phyloP scores from a whole-genome alignment of 441 rosid species.

The Populus hybrid region DNA sequence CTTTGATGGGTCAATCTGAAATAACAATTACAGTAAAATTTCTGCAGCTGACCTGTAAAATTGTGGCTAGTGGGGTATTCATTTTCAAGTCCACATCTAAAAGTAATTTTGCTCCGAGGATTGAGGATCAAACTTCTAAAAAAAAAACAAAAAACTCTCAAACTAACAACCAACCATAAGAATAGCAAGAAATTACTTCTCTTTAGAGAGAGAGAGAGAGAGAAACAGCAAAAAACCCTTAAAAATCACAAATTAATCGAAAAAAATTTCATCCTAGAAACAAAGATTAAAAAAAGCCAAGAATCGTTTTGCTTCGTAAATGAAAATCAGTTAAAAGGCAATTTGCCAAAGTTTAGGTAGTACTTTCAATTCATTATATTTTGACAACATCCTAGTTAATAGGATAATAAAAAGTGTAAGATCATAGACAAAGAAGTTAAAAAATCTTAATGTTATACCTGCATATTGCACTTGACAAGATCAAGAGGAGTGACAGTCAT shows the following conservation, averaged over 20 bases:
- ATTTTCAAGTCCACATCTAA: not conserved
- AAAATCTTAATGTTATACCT: constrained; percentile 21
- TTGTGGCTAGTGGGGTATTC: not conserved
- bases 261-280: not conserved
- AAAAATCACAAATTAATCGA: not conserved
- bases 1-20: constrained; percentile 72
- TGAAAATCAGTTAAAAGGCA: not conserved
- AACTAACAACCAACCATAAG: not conserved
- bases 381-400: not conserved
- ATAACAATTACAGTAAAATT: not conserved
- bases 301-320: not conserved
- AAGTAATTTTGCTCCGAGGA: not conserved
- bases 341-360: not conserved
- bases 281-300: not conserved
- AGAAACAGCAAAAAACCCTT: not conserved
- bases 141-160: not conserved
- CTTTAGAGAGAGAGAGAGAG: not conserved
- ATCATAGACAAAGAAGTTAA: too few relatives aligned
- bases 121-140: not conserved
- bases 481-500: constrained; percentile 93
- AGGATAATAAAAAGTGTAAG: not conserved
- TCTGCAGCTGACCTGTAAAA: not conserved
- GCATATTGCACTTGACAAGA: constrained; percentile 99
- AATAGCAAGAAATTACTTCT: not conserved
- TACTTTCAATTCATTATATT: too few relatives aligned